phyloP scores from a whole-genome alignment of 257 asterid species.

The Ligustrum vulgare region DNA sequence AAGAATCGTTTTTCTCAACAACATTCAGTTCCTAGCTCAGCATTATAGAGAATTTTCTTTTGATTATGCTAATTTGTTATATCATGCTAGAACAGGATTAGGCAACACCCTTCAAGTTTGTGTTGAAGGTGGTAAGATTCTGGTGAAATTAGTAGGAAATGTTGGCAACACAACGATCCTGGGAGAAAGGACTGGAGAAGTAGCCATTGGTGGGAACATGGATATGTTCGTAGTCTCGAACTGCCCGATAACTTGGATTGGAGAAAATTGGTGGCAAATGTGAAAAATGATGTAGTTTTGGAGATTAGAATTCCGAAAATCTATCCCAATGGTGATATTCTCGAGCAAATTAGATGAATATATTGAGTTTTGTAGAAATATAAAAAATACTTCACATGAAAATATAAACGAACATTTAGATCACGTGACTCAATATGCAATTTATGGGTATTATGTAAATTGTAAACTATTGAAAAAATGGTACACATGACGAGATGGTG shows the following conservation, averaged over 20 bases:
- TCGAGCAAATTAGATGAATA: neutral
- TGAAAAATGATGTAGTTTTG: conserved; percentile 40
- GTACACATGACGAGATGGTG: no score
- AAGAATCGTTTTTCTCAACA: neutral
- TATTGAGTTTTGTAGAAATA: neutral
- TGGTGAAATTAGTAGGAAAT: conserved; percentile 63
- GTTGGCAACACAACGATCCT: conserved; percentile 41
- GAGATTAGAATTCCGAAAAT: conserved; percentile 59
- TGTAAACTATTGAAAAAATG: neutral
- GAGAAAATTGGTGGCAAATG: conserved; percentile 56
- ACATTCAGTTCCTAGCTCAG: neutral
- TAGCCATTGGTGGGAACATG: conserved; percentile 83
- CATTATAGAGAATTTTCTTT: neutral
- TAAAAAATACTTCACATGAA: neutral
- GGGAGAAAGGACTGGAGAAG: conserved; percentile 54
- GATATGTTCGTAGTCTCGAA: conserved; percentile 75
- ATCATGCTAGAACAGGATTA: conserved; percentile 42
- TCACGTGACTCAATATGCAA: neutral
- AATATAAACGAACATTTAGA: neutral
- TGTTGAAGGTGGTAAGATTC: conserved; percentile 51
- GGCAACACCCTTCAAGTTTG: conserved; percentile 42
- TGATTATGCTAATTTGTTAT: neutral
- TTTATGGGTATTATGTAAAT: neutral
- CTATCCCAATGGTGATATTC: conserved; percentile 2
- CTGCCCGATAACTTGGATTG: conserved; percentile 58